Base-by-base conservation (phyloP, 805 yeast species). In the Torulaspora indica region DNA sequence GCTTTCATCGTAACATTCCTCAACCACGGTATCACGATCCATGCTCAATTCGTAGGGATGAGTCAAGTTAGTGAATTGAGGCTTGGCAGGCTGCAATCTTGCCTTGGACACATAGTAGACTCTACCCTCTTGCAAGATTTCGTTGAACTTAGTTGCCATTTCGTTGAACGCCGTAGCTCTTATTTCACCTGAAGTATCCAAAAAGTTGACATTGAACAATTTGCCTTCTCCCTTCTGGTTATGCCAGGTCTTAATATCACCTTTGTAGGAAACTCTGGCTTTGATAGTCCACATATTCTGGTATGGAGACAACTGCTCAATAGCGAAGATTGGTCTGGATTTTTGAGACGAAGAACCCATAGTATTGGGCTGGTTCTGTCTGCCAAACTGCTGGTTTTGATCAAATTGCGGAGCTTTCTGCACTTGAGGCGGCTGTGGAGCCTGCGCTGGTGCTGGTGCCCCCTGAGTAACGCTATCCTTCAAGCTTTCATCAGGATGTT, bases 101-200 rank as follows among this genome's bases (percentile, higher is more conserved):
- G 91, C 90, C 58, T 82, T 85, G 32, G 91, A 78, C 25, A 93
- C 74, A 56, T 82, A 87, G 62, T 88, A 93, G 6, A 86, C 95
- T 65, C 85, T 81, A 28, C 96, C 96, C 61, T 89, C 98, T 63
- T 85, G 85, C 40, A 93, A 68, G 24, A 80, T 57, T 54, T 83
- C 85, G 69, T 78, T 82, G 60, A 78, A 84, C 60, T 78, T 80
- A 47, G 85, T 95, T 9, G 91, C 96, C 56, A 77, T 76, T 30
- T 87, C 91, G 63, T 85, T 86, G 67, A 93, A 93, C 1, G 93
- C 96, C 2, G 98, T 89, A 8, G 96, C 97, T 58, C 93, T 77
- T 55, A 93, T 93, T 70, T 93, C 98, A 57, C 93, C 96, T 5
- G 96, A 85, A 63, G 93, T 95, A 63, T 93, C 98, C 45, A 91